Percentiles rank a stretch among this genome's conserved stretches.
Evolutionary conservation across 148 eudicot species (phyloP).

Genomic region (Silene latifolia): DNA sequence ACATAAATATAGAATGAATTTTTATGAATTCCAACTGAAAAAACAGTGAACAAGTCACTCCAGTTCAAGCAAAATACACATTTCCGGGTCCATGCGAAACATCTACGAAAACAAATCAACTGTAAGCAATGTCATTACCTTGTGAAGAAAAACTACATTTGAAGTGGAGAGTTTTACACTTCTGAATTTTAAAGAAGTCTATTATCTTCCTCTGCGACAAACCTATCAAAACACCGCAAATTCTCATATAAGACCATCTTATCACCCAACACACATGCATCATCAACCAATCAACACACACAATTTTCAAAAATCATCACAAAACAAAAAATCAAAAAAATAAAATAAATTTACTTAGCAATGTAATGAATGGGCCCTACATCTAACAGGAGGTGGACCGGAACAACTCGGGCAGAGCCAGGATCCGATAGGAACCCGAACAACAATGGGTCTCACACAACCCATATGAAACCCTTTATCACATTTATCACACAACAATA

Average conservation of each 20-base stretch:
- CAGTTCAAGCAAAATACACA: background rate
- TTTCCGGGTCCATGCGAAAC: background rate
- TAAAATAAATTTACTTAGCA: background rate
- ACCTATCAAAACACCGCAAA: slow-evolving; percentile 36
- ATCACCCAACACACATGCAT: background rate
- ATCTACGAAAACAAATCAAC: background rate
- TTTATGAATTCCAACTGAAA: background rate
- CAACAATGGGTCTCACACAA: slow-evolving; percentile 70
- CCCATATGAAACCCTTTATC: slow-evolving; percentile 77
- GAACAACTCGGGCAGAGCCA: slow-evolving; percentile 75
- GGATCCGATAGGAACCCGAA: slow-evolving; percentile 67
- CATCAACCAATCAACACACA: background rate
- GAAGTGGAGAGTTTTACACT: slow-evolving; percentile 29
- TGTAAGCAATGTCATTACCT: slow-evolving; percentile 38
- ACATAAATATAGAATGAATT: background rate
- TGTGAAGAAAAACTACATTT: slow-evolving; percentile 37
- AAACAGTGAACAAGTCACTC: background rate
- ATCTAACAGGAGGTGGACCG: slow-evolving; percentile 32
- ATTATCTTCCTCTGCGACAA: slow-evolving; percentile 79
- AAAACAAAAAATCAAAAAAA: background rate
- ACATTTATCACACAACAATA: slow-evolving; percentile 73
- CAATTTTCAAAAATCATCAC: background rate
- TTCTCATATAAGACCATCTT: no score
- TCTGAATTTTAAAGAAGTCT: slow-evolving; percentile 81
- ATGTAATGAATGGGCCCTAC: slow-evolving; percentile 27